Conservation (phyloP, 2,329 filamentous ascomycete genomes). For the Pezicula radicicola region DNA sequence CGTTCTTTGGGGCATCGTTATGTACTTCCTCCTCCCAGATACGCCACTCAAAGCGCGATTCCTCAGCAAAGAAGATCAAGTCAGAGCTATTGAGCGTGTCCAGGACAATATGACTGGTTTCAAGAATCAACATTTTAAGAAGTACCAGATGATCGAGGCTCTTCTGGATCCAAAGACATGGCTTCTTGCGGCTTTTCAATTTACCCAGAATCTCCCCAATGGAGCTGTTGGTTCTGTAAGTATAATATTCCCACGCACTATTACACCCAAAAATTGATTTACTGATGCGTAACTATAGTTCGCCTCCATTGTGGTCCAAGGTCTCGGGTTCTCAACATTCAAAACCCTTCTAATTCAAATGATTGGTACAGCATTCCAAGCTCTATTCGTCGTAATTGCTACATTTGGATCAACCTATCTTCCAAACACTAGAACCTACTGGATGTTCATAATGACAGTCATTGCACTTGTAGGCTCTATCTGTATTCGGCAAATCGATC, state of each 20-base stretch:
- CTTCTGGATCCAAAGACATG: constrained; percentile 30
- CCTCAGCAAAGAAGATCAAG: constrained; percentile 25
- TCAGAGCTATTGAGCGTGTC: constrained; percentile 29
- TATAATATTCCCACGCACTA: background rate
- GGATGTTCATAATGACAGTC: constrained; percentile 1
- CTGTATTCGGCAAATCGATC: background rate
- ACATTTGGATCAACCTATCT: constrained; percentile 1
- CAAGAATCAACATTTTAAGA: constrained; percentile 31
- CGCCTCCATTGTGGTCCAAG: constrained; percentile 28
- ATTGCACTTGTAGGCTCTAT: background rate
- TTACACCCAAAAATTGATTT: background rate
- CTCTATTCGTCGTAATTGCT: background rate
- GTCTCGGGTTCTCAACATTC: constrained; percentile 27
- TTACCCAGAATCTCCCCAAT: background rate
- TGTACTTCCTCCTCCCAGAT: constrained; percentile 30
- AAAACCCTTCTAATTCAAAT: constrained; percentile 17
- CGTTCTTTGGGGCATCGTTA: constrained; percentile 28
- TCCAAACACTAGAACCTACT: constrained; percentile 1
- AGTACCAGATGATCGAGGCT: constrained; percentile 22
- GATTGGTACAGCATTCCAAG: constrained; percentile 1
- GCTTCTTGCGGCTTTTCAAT: constrained; percentile 6
- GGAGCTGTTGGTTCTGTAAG: background rate
- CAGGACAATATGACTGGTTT: constrained; percentile 31
- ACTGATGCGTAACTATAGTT: constrained; percentile 10
- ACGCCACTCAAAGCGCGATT: constrained; percentile 29